These are phyloP conservation scores for Furculomyces boomerangus DNA, from an alignment of 371 early-diverging fungal genomes.

Conservation along the genomic window DNA sequence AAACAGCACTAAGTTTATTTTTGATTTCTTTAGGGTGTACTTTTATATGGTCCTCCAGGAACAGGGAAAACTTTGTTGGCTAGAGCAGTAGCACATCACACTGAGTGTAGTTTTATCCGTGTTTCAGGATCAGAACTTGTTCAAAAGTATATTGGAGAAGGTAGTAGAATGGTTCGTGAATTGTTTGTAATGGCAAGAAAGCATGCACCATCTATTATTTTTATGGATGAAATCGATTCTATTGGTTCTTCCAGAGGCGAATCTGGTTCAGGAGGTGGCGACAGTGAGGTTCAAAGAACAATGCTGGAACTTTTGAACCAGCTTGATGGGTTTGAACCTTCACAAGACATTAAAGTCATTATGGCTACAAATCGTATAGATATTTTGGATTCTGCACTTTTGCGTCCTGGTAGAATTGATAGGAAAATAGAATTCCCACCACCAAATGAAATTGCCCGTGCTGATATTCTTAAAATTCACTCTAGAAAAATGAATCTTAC, in stretches of 20 bases:
- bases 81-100: constrained; percentile 99
- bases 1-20: too few relatives aligned
- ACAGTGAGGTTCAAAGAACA: constrained; percentile 93
- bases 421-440: constrained; percentile 99
- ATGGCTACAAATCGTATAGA: constrained; percentile 99
- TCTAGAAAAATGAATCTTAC: constrained; percentile 99
- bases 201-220: constrained; percentile 97
- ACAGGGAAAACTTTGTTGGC: constrained; percentile 99
- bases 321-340: constrained; percentile 98
- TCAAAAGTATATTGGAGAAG: constrained; percentile 99
- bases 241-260: constrained; percentile 94
- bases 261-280: constrained; percentile 67
- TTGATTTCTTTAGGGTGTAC: too few relatives aligned
- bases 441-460: constrained; percentile 92
- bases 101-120: constrained; percentile 98
- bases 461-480: constrained; percentile 98
- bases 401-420: constrained; percentile 98
- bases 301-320: constrained; percentile 86
- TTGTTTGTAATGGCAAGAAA: constrained; percentile 99
- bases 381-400: constrained; percentile 92
- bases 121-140: constrained; percentile 98
- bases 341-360: constrained; percentile 97
- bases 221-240: constrained; percentile 99
- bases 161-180: constrained; percentile 98
- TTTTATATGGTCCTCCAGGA: constrained; percentile 98